Evolutionary conservation across 192 early-diverging fungal species (phyloP).

Genomic region (Coemansia sp.): DNA sequence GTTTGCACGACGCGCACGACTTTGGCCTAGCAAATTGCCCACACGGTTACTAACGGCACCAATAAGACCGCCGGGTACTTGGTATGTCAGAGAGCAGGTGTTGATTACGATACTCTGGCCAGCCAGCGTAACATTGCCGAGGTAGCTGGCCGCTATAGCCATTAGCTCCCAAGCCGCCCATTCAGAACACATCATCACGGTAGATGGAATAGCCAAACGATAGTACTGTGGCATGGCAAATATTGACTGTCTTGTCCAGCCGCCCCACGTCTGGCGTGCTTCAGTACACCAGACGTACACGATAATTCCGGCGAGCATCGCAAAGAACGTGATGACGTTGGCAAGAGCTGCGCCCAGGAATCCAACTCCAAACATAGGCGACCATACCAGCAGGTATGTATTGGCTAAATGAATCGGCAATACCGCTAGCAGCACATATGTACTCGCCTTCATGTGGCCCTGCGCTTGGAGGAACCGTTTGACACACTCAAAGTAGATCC

Average conservation of each 20-base stretch:
- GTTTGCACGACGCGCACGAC: constrained; percentile 40
- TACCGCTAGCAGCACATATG: constrained; percentile 71
- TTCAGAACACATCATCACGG: constrained; percentile 75
- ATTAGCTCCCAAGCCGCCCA: constrained; percentile 61
- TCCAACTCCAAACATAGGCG: constrained; percentile 65
- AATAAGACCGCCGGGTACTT: constrained; percentile 61
- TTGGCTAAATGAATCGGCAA: constrained; percentile 73
- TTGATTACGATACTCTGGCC: constrained; percentile 65
- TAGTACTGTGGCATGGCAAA: constrained; percentile 58
- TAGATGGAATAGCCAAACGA: constrained; percentile 72
- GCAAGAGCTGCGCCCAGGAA: constrained; percentile 86
- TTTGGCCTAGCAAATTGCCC: constrained; percentile 59
- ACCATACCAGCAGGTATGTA: constrained; percentile 87
- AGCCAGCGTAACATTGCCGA: constrained; percentile 61
- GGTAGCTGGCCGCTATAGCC: constrained; percentile 59
- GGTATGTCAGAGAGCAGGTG: constrained; percentile 58
- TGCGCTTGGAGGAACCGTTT: constrained; percentile 90
- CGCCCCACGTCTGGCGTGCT: constrained; percentile 70
- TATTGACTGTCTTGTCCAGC: constrained; percentile 59
- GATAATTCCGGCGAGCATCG: constrained; percentile 67
- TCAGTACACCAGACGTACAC: constrained; percentile 64
- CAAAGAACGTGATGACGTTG: constrained; percentile 73
- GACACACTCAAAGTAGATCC: constrained; percentile 81
- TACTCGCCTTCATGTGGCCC: constrained; percentile 86
- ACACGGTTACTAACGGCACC: constrained; percentile 60